Conservation (phyloP, 1,284 basidiomycete genomes). For the Ceratobasidium sp. region DNA sequence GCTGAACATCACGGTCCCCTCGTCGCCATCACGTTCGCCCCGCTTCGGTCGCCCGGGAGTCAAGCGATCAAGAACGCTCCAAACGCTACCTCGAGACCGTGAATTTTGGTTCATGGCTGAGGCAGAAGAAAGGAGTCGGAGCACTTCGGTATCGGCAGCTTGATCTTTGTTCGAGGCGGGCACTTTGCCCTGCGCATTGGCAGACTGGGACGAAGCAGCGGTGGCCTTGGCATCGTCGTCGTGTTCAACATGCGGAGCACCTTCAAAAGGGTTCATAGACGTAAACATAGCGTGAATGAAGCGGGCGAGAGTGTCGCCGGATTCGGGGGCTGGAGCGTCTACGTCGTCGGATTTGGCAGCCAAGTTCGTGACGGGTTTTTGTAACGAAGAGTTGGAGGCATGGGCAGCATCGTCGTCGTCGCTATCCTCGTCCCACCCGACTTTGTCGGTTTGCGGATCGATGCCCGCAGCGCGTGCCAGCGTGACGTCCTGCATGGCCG, state of each 20-base stretch:
- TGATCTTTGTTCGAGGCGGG: slow-evolving; percentile 4
- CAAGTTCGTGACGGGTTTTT: slow-evolving; percentile 35
- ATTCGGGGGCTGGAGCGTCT: slow-evolving; percentile 27
- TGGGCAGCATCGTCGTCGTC: slow-evolving; percentile 21
- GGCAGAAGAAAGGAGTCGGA: slow-evolving; percentile 44
- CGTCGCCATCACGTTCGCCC: slow-evolving; percentile 66
- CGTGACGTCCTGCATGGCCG: slow-evolving; percentile 36
- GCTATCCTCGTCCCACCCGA: slow-evolving; percentile 36
- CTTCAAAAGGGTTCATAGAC: slow-evolving; percentile 40
- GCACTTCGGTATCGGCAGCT: slow-evolving; percentile 38
- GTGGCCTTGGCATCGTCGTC: neutral
- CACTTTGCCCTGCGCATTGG: slow-evolving; percentile 1
- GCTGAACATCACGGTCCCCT: slow-evolving; percentile 76
- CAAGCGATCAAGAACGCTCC: slow-evolving; percentile 46
- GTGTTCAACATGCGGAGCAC: slow-evolving; percentile 21
- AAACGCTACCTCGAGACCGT: slow-evolving; percentile 40
- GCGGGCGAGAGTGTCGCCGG: slow-evolving; percentile 40
- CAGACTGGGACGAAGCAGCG: neutral
- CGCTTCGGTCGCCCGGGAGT: slow-evolving; percentile 48
- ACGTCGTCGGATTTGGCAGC: slow-evolving; percentile 30
- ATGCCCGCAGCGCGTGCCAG: slow-evolving; percentile 28
- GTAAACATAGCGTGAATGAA: slow-evolving; percentile 42
- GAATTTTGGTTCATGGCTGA: slow-evolving; percentile 46
- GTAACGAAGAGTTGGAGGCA: slow-evolving; percentile 4
- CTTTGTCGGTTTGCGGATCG: slow-evolving; percentile 34